A percentile compares a stretch with the other conserved stretches of the same genome.
phyloP scores from a whole-genome alignment of 73 alveolate genomes.

The Tetrahymena malaccensis region DNA sequence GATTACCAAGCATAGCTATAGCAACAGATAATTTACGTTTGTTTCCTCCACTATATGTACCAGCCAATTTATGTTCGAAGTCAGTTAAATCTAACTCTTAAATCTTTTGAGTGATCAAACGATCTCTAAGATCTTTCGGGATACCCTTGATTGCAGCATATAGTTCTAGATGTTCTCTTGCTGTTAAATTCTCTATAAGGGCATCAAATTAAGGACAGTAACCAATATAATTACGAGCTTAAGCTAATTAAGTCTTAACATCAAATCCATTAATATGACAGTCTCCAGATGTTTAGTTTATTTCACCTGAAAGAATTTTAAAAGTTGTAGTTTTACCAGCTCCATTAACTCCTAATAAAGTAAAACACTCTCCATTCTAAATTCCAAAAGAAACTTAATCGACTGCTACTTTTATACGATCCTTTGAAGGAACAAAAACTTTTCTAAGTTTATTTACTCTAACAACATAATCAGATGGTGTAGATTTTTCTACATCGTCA shows the following conservation, averaged over 20 bases:
- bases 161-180: conserved; percentile 89
- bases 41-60: conserved; percentile 93
- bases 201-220: conserved; percentile 98
- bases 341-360: conserved; percentile 96
- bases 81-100: conserved; percentile 79
- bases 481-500: not conserved
- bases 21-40: conserved; percentile 97
- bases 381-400: conserved; percentile 80
- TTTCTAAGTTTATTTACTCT: conserved; percentile 53
- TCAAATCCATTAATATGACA: conserved; percentile 78
- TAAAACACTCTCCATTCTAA: conserved; percentile 95
- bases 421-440: conserved; percentile 28
- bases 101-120: conserved; percentile 62
- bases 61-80: conserved; percentile 75
- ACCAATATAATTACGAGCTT: conserved; percentile 87
- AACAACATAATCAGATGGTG: conserved; percentile 48
- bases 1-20: conserved; percentile 97
- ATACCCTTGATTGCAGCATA: conserved; percentile 93
- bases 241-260: conserved; percentile 59
- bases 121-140: conserved; percentile 51
- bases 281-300: conserved; percentile 75
- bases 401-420: conserved; percentile 75
- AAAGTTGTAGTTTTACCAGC: conserved; percentile 99
- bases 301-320: conserved; percentile 89
- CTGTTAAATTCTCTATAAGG: conserved; percentile 84